A percentile compares a stretch with the other conserved stretches of the same genome.
Evolutionary conservation across 148 eudicot genomes (phyloP).

Genomic region (Talinum fruticosum): DNA sequence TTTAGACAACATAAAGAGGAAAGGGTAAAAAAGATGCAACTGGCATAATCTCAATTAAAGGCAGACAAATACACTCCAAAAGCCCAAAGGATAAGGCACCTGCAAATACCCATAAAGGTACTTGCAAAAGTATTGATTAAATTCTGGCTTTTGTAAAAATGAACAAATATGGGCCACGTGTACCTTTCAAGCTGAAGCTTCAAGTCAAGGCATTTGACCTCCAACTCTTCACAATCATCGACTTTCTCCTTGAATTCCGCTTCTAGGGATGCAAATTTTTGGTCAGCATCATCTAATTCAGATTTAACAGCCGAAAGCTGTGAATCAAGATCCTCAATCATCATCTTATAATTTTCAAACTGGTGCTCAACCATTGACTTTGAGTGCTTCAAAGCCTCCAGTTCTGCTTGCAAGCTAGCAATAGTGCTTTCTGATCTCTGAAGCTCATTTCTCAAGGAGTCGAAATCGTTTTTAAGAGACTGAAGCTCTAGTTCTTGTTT

Average conservation of each 20-base stretch:
- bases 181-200: constrained; percentile 62
- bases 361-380: constrained; percentile 36
- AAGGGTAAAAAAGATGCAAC: background rate
- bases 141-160: background rate
- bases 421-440: constrained; percentile 36
- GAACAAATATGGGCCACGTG: background rate
- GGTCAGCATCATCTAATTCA: constrained; percentile 37
- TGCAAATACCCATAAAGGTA: background rate
- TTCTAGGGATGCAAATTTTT: constrained; percentile 36
- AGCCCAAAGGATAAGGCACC: background rate
- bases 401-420: constrained; percentile 36
- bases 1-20: background rate
- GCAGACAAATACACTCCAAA: background rate
- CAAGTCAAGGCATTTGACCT: constrained; percentile 42
- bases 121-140: background rate
- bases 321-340: constrained; percentile 43
- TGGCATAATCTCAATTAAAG: background rate
- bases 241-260: constrained; percentile 38
- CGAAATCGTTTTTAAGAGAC: constrained; percentile 28
- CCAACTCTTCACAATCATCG: constrained; percentile 39
- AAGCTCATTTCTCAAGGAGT: constrained; percentile 33
- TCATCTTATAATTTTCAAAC: constrained; percentile 36
- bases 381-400: constrained; percentile 34
- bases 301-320: constrained; percentile 39
- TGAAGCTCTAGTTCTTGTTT: constrained; percentile 32